Conservation (phyloP, 495 filamentous ascomycete genomes). For the Aspergillus kassunensis region DNA sequence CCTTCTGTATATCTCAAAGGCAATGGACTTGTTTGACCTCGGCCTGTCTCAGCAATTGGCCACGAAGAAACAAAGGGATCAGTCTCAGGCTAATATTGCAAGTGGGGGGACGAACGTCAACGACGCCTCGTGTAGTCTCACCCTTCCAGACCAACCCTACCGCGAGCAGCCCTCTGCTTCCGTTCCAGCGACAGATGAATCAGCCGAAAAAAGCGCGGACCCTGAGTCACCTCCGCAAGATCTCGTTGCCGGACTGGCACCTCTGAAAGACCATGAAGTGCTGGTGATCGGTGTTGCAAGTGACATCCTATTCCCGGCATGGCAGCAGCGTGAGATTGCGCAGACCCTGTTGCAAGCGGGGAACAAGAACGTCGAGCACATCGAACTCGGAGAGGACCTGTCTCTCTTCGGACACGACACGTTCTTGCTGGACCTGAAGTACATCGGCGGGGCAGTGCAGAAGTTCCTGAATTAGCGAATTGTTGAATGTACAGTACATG, state of each 20-base stretch:
- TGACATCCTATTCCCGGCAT: slow-evolving; percentile 95
- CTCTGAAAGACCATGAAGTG: slow-evolving; percentile 68
- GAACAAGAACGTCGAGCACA: slow-evolving; percentile 75
- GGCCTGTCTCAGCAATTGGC: slow-evolving; percentile 60
- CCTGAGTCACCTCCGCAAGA: slow-evolving; percentile 60
- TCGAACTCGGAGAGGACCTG: slow-evolving; percentile 87
- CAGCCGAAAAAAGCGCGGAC: slow-evolving; percentile 8
- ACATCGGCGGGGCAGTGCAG: slow-evolving; percentile 79
- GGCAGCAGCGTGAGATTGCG: slow-evolving; percentile 96
- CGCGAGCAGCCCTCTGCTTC: slow-evolving; percentile 60
- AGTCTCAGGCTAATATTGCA: slow-evolving; percentile 48
- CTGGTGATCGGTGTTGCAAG: slow-evolving; percentile 92
- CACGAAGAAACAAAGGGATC: slow-evolving; percentile 44
- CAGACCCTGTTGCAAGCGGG: slow-evolving; percentile 72
- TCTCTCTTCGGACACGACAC: slow-evolving; percentile 96
- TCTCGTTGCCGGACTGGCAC: slow-evolving; percentile 68
- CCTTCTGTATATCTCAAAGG: slow-evolving; percentile 93
- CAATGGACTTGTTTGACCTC: slow-evolving; percentile 98
- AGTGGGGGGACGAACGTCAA: slow-evolving; percentile 24
- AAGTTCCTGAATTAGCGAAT: slow-evolving; percentile 57
- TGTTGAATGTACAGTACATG: no score
- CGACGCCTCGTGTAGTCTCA: slow-evolving; percentile 68
- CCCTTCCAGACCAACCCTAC: slow-evolving; percentile 79
- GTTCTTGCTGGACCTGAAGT: slow-evolving; percentile 87
- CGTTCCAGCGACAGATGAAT: slow-evolving; percentile 22